phyloP scores from a whole-genome alignment of 2,329 filamentous ascomycete genomes.

The Spiromastix sp. region DNA sequence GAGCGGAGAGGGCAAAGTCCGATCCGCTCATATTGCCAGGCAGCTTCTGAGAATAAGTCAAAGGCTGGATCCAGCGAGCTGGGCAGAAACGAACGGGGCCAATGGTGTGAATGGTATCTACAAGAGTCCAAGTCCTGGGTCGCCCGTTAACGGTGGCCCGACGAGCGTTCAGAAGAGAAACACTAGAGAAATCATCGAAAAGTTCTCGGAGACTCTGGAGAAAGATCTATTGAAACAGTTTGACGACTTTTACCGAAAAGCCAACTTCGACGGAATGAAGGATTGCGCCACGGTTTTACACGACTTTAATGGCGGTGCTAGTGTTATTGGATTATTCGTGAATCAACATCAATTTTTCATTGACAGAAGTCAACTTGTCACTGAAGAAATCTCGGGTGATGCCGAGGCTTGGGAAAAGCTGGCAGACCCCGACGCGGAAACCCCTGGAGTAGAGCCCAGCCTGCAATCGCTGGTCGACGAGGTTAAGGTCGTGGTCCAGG shows the following conservation, averaged over 20 bases:
- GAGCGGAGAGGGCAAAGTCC: conserved; percentile 81
- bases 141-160: conserved; percentile 37
- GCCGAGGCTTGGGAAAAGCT: conserved; percentile 71
- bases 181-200: conserved; percentile 85
- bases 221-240: conserved; percentile 94
- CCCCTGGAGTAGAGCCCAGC: conserved; percentile 82
- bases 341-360: conserved; percentile 99
- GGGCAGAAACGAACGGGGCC: conserved; percentile 42
- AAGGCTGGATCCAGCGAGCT: conserved; percentile 68
- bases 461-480: conserved; percentile 88
- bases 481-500: conserved; percentile 89
- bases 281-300: conserved; percentile 89
- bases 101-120: conserved; percentile 47
- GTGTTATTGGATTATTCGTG: conserved; percentile 90
- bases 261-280: conserved; percentile 97
- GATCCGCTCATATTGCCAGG: conserved; percentile 85
- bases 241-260: conserved; percentile 88
- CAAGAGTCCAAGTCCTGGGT: conserved; percentile 15
- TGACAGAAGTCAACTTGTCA: conserved; percentile 81
- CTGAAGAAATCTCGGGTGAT: conserved; percentile 60
- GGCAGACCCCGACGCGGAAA: conserved; percentile 87
- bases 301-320: conserved; percentile 92
- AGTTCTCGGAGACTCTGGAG: conserved; percentile 90
- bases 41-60: conserved; percentile 93
- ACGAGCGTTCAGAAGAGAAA: conserved; percentile 45